Percentiles rank a stretch among this genome's conserved stretches.
These are phyloP conservation scores for Iodosphaeria phyllophila DNA, from an alignment of 2,329 filamentous ascomycete genomes.

Conservation along the genomic window DNA sequence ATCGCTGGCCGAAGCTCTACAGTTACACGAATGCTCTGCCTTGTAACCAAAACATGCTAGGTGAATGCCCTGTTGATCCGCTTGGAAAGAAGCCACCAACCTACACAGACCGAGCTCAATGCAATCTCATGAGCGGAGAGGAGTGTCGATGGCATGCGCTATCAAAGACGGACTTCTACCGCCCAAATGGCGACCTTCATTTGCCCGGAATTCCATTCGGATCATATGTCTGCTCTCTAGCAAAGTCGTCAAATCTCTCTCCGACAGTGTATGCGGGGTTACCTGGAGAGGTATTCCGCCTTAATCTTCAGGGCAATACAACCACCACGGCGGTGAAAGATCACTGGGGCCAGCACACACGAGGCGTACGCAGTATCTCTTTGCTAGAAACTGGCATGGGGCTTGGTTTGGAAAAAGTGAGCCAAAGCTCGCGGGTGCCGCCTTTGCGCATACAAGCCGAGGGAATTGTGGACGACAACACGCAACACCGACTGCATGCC, in stretches of 20 bases:
- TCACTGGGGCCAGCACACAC: too few relatives aligned
- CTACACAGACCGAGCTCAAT: conserved; percentile 9
- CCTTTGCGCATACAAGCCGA: too few relatives aligned
- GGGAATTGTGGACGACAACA: too few relatives aligned
- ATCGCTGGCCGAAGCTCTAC: conserved; percentile 28
- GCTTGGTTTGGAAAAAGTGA: too few relatives aligned
- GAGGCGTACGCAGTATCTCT: too few relatives aligned
- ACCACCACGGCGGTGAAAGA: too few relatives aligned
- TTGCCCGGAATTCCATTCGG: conserved; percentile 12
- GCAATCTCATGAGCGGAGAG: conserved; percentile 14
- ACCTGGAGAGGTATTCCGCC: conserved; percentile 25
- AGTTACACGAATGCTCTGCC: conserved; percentile 27
- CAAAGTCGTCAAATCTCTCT: conserved; percentile 25
- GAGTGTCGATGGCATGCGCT: conserved; percentile 28
- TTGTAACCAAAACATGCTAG: conserved; percentile 20
- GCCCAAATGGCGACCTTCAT: conserved; percentile 29
- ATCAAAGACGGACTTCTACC: conserved; percentile 22
- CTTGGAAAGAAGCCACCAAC: conserved; percentile 7
- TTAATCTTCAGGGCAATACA: too few relatives aligned
- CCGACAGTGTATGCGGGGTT: conserved; percentile 30
- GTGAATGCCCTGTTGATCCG: conserved; percentile 13
- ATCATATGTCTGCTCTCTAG: conserved; percentile 24
- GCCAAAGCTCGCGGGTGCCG: too few relatives aligned
- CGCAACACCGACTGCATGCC: too few relatives aligned
- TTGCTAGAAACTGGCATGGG: too few relatives aligned